phyloP scores from a whole-genome alignment of 192 early-diverging fungal species.

The Gonapodya sp. region DNA sequence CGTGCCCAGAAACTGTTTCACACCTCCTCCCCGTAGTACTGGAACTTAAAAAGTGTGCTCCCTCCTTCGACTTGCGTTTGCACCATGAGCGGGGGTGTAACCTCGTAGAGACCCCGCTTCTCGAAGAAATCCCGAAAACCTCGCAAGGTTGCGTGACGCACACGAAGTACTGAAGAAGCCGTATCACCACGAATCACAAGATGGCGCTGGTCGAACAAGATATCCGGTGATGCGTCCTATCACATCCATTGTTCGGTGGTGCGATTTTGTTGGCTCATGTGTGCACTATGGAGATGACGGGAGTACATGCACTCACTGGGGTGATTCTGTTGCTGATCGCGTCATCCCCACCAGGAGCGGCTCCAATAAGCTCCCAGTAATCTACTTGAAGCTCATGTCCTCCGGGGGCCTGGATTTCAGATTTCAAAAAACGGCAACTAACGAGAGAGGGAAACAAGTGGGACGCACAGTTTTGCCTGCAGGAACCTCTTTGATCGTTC shows the following conservation, averaged over 20 bases:
- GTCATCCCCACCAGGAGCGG: slow-evolving; percentile 89
- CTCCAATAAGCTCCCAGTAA: slow-evolving; percentile 89
- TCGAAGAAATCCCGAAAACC: slow-evolving; percentile 97
- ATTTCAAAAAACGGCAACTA: background rate
- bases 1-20: background rate
- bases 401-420: slow-evolving; percentile 65
- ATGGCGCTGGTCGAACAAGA: slow-evolving; percentile 89
- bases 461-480: slow-evolving; percentile 79
- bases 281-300: too few relatives aligned
- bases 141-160: slow-evolving; percentile 73
- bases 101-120: slow-evolving; percentile 63
- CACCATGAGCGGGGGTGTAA: slow-evolving; percentile 97
- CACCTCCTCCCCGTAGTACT: slow-evolving; percentile 92
- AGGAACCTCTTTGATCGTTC: slow-evolving; percentile 77
- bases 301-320: slow-evolving; percentile 32
- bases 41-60: slow-evolving; percentile 82
- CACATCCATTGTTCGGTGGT: too few relatives aligned
- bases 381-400: slow-evolving; percentile 91
- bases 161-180: slow-evolving; percentile 73
- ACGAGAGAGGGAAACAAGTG: background rate
- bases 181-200: slow-evolving; percentile 91
- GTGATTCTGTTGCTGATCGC: slow-evolving; percentile 86
- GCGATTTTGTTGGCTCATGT: too few relatives aligned
- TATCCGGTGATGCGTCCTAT: slow-evolving; percentile 75
- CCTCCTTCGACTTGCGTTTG: slow-evolving; percentile 99